Conservation (phyloP, 1,284 basidiomycete species). For the Austroboletus novae-zelandiae region DNA sequence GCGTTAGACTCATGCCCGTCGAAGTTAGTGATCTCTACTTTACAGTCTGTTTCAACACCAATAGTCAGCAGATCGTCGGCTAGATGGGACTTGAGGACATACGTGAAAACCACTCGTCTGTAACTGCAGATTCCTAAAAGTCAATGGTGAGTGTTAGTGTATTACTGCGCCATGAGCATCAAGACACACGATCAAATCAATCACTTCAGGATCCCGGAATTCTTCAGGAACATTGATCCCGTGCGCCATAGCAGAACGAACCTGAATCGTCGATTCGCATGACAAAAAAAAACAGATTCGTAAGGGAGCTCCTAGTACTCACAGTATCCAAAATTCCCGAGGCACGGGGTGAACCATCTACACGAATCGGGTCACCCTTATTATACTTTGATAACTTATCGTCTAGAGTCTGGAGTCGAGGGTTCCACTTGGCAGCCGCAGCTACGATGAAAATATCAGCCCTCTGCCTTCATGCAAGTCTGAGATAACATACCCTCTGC, state of each 20-base stretch:
- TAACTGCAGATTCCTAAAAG: slow-evolving; percentile 66
- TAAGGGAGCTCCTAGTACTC: not conserved
- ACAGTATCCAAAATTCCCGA: slow-evolving; percentile 82
- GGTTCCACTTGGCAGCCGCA: slow-evolving; percentile 66
- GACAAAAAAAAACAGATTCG: not conserved
- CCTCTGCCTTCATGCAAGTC: not conserved
- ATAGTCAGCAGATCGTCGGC: not conserved
- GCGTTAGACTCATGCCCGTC: slow-evolving; percentile 1
- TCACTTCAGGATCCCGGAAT: slow-evolving; percentile 59
- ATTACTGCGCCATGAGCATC: not conserved
- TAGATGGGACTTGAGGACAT: slow-evolving; percentile 16
- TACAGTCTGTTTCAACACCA: slow-evolving; percentile 25
- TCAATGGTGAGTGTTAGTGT: slow-evolving; percentile 2
- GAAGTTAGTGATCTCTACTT: not conserved
- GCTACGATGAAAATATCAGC: slow-evolving; percentile 37
- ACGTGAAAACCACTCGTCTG: slow-evolving; percentile 79
- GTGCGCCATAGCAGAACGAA: slow-evolving; percentile 69
- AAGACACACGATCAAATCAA: slow-evolving; percentile 56
- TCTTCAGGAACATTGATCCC: slow-evolving; percentile 67
- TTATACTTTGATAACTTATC: slow-evolving; percentile 66
- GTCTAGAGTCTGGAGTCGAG: slow-evolving; percentile 63
- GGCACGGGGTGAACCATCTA: slow-evolving; percentile 76
- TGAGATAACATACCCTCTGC: slow-evolving; percentile 46
- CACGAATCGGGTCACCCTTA: slow-evolving; percentile 63
- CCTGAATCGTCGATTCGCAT: slow-evolving; percentile 33